Conservation (phyloP, 768 basidiomycete species). For the Tulasnella sp. region DNA sequence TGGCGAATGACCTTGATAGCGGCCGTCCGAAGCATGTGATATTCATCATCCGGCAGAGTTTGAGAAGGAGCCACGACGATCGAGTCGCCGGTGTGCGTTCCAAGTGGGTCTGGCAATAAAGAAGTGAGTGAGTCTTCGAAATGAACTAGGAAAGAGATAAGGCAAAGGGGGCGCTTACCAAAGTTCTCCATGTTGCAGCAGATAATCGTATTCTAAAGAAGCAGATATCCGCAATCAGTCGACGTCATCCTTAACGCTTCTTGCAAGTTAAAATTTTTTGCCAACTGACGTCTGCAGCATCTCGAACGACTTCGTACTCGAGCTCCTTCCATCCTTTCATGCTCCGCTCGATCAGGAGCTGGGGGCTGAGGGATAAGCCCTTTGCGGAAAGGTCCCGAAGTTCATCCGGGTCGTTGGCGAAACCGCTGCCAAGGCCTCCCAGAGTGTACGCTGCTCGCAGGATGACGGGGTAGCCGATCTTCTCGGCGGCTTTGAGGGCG, state of each 20-base stretch:
- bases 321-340: slow-evolving; percentile 99
- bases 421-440: slow-evolving; percentile 96
- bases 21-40: slow-evolving; percentile 97
- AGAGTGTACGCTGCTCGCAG: slow-evolving; percentile 95
- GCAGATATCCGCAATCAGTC: slow-evolving; percentile 17
- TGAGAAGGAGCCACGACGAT: slow-evolving; percentile 99
- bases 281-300: slow-evolving; percentile 83
- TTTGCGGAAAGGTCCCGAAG: slow-evolving; percentile 91
- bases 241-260: neutral
- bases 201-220: slow-evolving; percentile 87
- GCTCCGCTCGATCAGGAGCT: slow-evolving; percentile 93
- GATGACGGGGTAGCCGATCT: slow-evolving; percentile 96
- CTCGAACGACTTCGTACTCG: slow-evolving; percentile 98
- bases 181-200: slow-evolving; percentile 99
- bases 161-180: slow-evolving; percentile 37
- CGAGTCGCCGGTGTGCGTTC: slow-evolving; percentile 98
- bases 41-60: slow-evolving; percentile 94
- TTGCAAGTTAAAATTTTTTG: slow-evolving; percentile 6
- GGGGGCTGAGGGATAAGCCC: slow-evolving; percentile 83
- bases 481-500: slow-evolving; percentile 84
- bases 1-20: slow-evolving; percentile 94
- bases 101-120: slow-evolving; percentile 64
- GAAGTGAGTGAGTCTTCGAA: neutral
- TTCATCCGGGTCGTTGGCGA: slow-evolving; percentile 92
- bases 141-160: neutral